Conservation (phyloP, 2,329 filamentous ascomycete genomes). For the Didymella pomorum region DNA sequence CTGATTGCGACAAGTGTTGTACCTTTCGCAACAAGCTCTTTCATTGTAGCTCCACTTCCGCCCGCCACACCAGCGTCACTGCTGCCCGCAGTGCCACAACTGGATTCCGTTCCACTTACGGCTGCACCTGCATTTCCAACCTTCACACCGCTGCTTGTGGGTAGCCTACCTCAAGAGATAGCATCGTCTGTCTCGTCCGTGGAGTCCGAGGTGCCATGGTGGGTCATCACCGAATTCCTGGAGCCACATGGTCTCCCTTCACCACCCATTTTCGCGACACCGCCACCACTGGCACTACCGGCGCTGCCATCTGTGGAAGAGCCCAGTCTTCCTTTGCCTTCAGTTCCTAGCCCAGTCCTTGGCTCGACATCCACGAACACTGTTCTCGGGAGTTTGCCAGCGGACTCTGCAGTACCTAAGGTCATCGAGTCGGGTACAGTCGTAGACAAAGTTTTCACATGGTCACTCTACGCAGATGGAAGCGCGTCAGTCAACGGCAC, state of each 20-base stretch:
- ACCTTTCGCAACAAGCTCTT: background rate
- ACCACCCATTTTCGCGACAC: background rate
- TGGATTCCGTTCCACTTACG: background rate
- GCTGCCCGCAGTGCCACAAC: background rate
- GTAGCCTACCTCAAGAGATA: background rate
- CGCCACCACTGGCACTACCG: background rate
- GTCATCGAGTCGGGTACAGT: background rate
- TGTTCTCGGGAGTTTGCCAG: background rate
- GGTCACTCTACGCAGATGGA: background rate
- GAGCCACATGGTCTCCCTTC: background rate
- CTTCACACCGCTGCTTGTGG: no score
- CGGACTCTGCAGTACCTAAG: background rate
- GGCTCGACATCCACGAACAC: background rate
- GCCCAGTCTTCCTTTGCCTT: background rate
- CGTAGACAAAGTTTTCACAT: background rate
- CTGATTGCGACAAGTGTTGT: no score
- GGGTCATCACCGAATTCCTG: background rate
- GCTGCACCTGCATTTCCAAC: background rate
- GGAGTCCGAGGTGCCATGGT: background rate
- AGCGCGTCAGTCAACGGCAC: background rate
- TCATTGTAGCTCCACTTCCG: background rate
- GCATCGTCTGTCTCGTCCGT: background rate
- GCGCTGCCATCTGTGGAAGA: background rate
- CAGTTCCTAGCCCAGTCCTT: background rate
- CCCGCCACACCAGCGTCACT: background rate